Evolutionary conservation across 2,329 filamentous ascomycete species (phyloP).

Genomic region (Hypoxylon rubiginosum): DNA sequence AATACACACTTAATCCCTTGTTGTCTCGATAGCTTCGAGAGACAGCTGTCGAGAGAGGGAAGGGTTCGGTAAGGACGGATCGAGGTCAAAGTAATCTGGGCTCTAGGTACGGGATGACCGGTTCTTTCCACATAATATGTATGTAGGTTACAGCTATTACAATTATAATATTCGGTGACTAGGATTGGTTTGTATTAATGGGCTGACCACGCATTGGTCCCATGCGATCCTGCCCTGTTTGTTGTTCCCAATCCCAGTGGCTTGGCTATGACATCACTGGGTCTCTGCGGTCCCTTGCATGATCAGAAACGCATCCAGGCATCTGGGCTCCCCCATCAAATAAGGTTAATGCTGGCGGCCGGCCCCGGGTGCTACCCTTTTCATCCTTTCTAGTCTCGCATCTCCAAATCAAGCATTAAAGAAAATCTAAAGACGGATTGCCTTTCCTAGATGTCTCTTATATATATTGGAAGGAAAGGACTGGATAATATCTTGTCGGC

Average conservation of each 20-base stretch:
- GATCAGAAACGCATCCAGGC: constrained; percentile 9
- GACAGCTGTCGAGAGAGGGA: no score
- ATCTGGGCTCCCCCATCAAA: constrained; percentile 32
- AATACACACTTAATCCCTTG: constrained; percentile 1
- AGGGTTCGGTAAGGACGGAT: constrained; percentile 10
- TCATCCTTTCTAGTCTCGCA: constrained; percentile 5
- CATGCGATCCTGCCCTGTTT: constrained; percentile 25
- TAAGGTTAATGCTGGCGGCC: constrained; percentile 32
- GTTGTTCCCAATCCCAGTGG: constrained; percentile 16
- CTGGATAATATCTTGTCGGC: no score
- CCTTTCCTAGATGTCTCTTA: not conserved
- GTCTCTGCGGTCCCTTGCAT: constrained; percentile 35
- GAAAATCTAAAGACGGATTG: not conserved
- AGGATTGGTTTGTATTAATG: not conserved
- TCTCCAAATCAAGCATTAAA: not conserved
- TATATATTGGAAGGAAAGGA: not conserved
- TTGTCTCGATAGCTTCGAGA: constrained; percentile 3
- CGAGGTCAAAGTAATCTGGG: not conserved
- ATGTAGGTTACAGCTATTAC: constrained; percentile 2
- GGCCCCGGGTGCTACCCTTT: constrained; percentile 27
- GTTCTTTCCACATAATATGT: not conserved
- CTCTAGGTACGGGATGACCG: constrained; percentile 1
- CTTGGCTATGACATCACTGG: constrained; percentile 42
- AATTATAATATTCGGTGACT: not conserved
- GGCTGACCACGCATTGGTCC: not conserved